phyloP scores from a whole-genome alignment of 495 filamentous ascomycete genomes.

The Penicillium argentinense region DNA sequence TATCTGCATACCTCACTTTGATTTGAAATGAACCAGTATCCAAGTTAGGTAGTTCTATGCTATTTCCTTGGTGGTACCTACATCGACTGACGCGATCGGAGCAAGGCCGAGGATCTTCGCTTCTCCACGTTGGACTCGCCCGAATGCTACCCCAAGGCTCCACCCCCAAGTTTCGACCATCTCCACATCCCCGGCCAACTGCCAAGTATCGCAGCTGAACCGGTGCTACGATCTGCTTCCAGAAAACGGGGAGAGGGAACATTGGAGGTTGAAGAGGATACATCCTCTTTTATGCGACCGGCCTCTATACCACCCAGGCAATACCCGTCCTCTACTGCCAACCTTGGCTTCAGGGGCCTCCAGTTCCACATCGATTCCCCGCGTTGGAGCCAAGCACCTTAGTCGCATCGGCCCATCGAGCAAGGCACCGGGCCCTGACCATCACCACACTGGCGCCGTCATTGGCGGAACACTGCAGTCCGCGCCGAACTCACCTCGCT shows the following conservation, averaged over 20 bases:
- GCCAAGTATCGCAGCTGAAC: background rate
- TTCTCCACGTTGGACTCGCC: background rate
- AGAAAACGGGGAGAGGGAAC: too few species aligned
- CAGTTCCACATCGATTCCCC: conserved; percentile 14
- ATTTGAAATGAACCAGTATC: too few species aligned
- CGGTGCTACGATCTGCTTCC: background rate
- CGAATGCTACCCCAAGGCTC: background rate
- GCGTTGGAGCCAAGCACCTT: conserved; percentile 12
- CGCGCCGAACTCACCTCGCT: conserved; percentile 5
- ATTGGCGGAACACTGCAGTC: conserved; percentile 27
- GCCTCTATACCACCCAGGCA: background rate
- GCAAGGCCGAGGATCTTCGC: background rate
- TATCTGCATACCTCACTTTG: too few species aligned
- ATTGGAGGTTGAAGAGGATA: too few species aligned
- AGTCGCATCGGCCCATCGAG: conserved; percentile 13
- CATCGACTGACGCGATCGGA: conserved; percentile 1
- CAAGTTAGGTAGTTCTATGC: too few species aligned
- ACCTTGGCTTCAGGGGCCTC: background rate
- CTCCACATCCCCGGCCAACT: background rate
- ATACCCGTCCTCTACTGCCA: too few species aligned
- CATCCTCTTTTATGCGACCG: too few species aligned
- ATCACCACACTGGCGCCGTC: background rate
- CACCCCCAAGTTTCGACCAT: background rate
- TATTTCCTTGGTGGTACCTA: background rate
- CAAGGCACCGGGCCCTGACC: conserved; percentile 5